phyloP scores from a whole-genome alignment of 2,329 filamentous ascomycete genomes.

The Diplocarpon rosae region DNA sequence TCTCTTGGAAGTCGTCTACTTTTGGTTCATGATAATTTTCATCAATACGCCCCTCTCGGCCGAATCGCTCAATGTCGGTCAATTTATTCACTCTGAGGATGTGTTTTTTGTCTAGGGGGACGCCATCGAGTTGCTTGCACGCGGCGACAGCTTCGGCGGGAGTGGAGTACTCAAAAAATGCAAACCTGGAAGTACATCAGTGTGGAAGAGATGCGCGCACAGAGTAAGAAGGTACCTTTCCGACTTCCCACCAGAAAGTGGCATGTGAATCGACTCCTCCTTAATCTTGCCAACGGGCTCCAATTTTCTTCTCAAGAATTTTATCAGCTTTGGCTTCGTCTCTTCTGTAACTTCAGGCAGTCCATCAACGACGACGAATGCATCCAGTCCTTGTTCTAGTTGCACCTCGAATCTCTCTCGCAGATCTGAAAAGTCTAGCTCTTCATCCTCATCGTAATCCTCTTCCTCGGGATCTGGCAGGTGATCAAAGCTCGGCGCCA shows the following conservation, averaged over 20 bases:
- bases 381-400: conserved; percentile 89
- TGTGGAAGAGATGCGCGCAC: conserved; percentile 1
- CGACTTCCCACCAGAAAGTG: conserved; percentile 76
- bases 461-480: conserved; percentile 83
- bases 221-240: conserved; percentile 53
- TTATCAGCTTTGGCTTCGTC: conserved; percentile 86
- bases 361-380: conserved; percentile 93
- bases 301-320: conserved; percentile 91
- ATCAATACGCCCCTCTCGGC: conserved; percentile 83
- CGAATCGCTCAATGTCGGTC: conserved; percentile 93
- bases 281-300: conserved; percentile 73
- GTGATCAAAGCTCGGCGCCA: conserved; percentile 90
- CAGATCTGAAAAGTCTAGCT: conserved; percentile 91
- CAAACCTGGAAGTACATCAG: conserved; percentile 51
- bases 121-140: conserved; percentile 76
- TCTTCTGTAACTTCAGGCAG: conserved; percentile 82
- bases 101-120: conserved; percentile 92
- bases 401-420: conserved; percentile 92
- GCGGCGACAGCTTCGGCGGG: conserved; percentile 82
- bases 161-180: conserved; percentile 92
- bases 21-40: conserved; percentile 78
- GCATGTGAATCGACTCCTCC: conserved; percentile 89
- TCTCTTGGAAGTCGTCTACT: conserved; percentile 76
- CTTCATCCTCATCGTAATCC: conserved; percentile 78
- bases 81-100: conserved; percentile 94